Base-by-base conservation (phyloP, 2,329 filamentous ascomycete genomes). In the Aspergillus puulaauensis region DNA sequence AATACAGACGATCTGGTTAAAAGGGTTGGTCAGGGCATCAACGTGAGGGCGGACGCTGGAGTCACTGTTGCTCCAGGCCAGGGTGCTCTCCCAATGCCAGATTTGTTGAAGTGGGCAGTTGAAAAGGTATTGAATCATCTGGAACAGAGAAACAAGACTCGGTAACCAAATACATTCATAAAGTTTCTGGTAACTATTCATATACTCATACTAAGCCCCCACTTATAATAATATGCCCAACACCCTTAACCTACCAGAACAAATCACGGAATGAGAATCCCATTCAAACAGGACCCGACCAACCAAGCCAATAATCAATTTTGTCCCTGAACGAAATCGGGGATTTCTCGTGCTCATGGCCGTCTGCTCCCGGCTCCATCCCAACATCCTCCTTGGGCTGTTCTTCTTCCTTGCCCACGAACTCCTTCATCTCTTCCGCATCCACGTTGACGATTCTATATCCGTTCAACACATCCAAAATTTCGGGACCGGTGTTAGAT, bases 21-120 rank as follows among this genome's bases (percentile, higher is more conserved):
- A 52, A 65, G 61, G 33, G 70, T 69, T 27, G 71, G 69, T 6
- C 71, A 72, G 61, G 76, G 73, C 27, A 64, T 62, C 7, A 67
- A 69, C 54, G 54, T 75, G 31, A 67, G 72, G 9, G 74, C 89
- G 81, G 48, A 72, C 84, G 64, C 68, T 37, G 75, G 74, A 23
- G 70, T 77, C 17, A 57, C 61, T 47, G 69, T 77, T 62, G 83
- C 82, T 15, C 82, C 85, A 57, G 73, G 75, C 1, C 78, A 73
- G 12, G 77, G 82, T 19, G 82, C 86, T 67, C 76, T 80, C 8
- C 81, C 85, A 57, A 87, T 92, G 82, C 79, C 79, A 61, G 78
- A 81, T 55, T 82, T 85, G 31, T 73, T 93, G 62, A 78, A 80
- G 52, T 93, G 90, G 90, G 86, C 86, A 1, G 88, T 91, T 2